Percentiles rank a stretch among this genome's conserved stretches.
phyloP scores from a whole-genome alignment of 2,329 filamentous ascomycete genomes.

The Cytospora schulzeri region DNA sequence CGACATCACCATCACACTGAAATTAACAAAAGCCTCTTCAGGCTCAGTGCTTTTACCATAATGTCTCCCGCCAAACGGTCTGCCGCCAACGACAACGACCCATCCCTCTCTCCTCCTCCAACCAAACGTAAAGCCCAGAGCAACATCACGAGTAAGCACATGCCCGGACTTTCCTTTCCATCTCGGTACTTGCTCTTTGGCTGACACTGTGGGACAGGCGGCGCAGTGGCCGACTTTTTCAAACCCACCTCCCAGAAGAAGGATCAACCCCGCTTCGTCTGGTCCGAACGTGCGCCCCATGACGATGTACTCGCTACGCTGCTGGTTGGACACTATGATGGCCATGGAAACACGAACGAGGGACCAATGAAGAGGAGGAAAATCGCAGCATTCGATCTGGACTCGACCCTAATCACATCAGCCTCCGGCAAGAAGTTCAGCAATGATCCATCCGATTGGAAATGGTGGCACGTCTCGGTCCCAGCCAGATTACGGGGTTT shows the following conservation, averaged over 20 bases:
- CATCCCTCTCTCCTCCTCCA: slow-evolving; percentile 55
- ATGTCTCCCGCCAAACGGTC: slow-evolving; percentile 31
- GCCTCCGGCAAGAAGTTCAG: slow-evolving; percentile 80
- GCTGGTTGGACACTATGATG: slow-evolving; percentile 72
- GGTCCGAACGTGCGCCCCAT: slow-evolving; percentile 65
- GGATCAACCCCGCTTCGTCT: slow-evolving; percentile 63
- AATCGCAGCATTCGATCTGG: slow-evolving; percentile 75
- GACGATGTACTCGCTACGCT: slow-evolving; percentile 59
- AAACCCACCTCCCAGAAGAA: slow-evolving; percentile 85
- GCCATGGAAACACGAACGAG: slow-evolving; percentile 35
- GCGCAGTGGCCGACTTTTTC: slow-evolving; percentile 81
- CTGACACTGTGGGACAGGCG: slow-evolving; percentile 50
- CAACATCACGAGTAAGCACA: slow-evolving; percentile 51
- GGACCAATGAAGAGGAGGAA: slow-evolving; percentile 49
- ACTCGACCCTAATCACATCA: slow-evolving; percentile 83
- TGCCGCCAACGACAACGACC: slow-evolving; percentile 35
- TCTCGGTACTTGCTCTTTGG: neutral
- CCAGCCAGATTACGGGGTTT: slow-evolving; percentile 68
- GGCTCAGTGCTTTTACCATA: neutral
- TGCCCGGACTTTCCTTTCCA: neutral
- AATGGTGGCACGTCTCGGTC: slow-evolving; percentile 83
- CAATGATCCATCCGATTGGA: slow-evolving; percentile 77
- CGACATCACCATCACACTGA: neutral
- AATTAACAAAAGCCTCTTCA: neutral
- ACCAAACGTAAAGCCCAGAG: slow-evolving; percentile 56